Evolutionary conservation across 305 asterid species (phyloP).

Genomic region (Plantago coronopus): DNA sequence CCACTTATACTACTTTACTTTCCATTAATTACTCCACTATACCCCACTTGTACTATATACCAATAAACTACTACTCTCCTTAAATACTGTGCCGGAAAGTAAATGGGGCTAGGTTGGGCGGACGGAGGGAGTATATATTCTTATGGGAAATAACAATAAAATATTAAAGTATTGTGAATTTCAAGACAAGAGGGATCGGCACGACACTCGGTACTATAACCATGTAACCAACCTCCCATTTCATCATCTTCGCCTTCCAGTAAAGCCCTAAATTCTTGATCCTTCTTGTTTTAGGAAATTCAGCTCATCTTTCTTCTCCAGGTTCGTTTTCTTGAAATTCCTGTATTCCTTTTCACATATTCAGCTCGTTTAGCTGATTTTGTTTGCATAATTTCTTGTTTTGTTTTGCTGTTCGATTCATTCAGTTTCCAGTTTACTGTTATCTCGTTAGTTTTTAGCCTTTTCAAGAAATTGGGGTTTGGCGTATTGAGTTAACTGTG

Average conservation of each 20-base stretch:
- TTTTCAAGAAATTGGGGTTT: neutral
- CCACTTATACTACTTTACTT: too few species aligned
- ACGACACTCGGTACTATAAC: slow-evolving; percentile 39
- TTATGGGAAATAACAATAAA: too few species aligned
- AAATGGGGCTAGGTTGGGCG: too few species aligned
- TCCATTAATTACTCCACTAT: too few species aligned
- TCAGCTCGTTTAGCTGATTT: neutral
- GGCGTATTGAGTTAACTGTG: neutral
- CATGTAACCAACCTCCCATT: neutral
- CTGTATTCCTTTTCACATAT: neutral
- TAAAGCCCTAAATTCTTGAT: slow-evolving; percentile 20
- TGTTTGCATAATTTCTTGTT: neutral
- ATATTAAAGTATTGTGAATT: slow-evolving; percentile 30
- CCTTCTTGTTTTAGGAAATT: neutral
- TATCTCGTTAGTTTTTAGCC: neutral
- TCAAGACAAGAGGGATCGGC: slow-evolving; percentile 52
- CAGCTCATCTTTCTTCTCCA: slow-evolving; percentile 18
- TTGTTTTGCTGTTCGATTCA: neutral
- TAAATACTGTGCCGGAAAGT: too few species aligned
- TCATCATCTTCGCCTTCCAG: neutral
- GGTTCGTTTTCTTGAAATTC: slow-evolving; percentile 12
- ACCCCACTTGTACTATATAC: too few species aligned
- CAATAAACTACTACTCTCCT: too few species aligned
- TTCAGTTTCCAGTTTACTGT: neutral
- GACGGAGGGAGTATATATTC: too few species aligned